A percentile compares a stretch with the other conserved stretches of the same genome.
Conservation (phyloP, 176 grass and related monocot species). For the Lolium rigidum region DNA sequence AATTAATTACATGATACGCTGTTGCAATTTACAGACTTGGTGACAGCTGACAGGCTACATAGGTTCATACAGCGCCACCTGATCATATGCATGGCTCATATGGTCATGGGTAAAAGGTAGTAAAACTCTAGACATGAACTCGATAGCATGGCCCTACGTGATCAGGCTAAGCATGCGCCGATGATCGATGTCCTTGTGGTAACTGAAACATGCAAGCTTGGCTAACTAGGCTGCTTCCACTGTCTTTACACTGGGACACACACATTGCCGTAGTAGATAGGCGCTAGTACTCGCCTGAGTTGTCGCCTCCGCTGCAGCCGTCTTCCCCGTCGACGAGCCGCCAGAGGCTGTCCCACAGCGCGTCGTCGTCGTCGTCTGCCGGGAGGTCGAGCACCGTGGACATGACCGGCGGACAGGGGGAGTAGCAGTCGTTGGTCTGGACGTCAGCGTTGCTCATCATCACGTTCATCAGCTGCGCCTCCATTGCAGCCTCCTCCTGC, state of each 20-base stretch:
- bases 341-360: slow-evolving; percentile 63
- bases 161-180: neutral
- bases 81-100: too few relatives aligned
- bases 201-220: too few relatives aligned
- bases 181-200: slow-evolving; percentile 17
- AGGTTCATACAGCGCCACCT: too few relatives aligned
- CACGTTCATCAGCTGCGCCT: slow-evolving; percentile 3
- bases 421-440: slow-evolving; percentile 27
- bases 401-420: neutral
- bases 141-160: too few relatives aligned
- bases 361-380: slow-evolving; percentile 32
- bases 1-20: too few relatives aligned
- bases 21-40: too few relatives aligned
- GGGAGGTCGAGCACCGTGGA: neutral
- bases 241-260: slow-evolving; percentile 33
- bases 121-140: too few relatives aligned
- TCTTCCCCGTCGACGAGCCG: slow-evolving; percentile 54
- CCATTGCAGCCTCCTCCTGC: neutral
- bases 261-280: slow-evolving; percentile 4
- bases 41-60: too few relatives aligned
- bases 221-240: neutral
- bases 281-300: slow-evolving; percentile 43
- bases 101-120: too few relatives aligned
- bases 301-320: slow-evolving; percentile 20
- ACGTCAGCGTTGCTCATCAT: neutral